Conservation (phyloP, 2,329 filamentous ascomycete species). For the Colletotrichum scovillei region DNA sequence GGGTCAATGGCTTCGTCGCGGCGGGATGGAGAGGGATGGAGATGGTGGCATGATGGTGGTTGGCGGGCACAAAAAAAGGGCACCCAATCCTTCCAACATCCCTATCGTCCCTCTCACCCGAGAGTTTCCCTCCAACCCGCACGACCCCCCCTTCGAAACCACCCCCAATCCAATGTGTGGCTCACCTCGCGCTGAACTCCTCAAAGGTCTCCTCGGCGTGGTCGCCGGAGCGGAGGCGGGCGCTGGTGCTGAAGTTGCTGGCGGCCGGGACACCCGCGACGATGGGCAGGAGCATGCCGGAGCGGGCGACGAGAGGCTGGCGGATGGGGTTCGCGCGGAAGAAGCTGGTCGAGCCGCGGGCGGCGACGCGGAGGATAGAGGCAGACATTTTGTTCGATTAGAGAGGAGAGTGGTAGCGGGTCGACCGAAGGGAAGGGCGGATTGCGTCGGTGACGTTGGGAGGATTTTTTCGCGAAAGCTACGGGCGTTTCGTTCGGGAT, state of each 20-base stretch:
- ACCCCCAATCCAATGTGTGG: slow-evolving; percentile 23
- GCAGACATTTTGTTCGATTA: slow-evolving; percentile 67
- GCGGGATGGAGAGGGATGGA: not conserved
- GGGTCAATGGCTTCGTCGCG: slow-evolving; percentile 23
- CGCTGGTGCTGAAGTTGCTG: slow-evolving; percentile 72
- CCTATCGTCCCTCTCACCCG: slow-evolving; percentile 22
- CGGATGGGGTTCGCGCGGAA: slow-evolving; percentile 72
- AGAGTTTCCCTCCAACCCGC: not conserved
- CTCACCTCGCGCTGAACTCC: slow-evolving; percentile 97
- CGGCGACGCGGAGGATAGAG: slow-evolving; percentile 77
- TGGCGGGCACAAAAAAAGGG: not conserved
- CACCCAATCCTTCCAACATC: slow-evolving; percentile 14
- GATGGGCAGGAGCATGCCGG: slow-evolving; percentile 62
- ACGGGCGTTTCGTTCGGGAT: slow-evolving; percentile 38
- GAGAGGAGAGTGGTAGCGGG: slow-evolving; percentile 9
- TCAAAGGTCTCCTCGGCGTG: slow-evolving; percentile 98
- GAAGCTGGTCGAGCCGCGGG: slow-evolving; percentile 73
- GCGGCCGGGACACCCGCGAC: slow-evolving; percentile 57
- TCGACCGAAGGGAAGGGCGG: slow-evolving; percentile 33
- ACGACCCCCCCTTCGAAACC: not conserved
- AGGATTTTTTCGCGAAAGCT: slow-evolving; percentile 28
- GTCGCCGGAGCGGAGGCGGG: slow-evolving; percentile 63
- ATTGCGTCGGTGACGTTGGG: slow-evolving; percentile 28
- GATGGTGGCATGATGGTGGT: slow-evolving; percentile 6
- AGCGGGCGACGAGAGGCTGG: slow-evolving; percentile 65